These are phyloP conservation scores for Ambrosiella xylebori DNA, from an alignment of 2,329 filamentous ascomycete species.

Conservation along the genomic window DNA sequence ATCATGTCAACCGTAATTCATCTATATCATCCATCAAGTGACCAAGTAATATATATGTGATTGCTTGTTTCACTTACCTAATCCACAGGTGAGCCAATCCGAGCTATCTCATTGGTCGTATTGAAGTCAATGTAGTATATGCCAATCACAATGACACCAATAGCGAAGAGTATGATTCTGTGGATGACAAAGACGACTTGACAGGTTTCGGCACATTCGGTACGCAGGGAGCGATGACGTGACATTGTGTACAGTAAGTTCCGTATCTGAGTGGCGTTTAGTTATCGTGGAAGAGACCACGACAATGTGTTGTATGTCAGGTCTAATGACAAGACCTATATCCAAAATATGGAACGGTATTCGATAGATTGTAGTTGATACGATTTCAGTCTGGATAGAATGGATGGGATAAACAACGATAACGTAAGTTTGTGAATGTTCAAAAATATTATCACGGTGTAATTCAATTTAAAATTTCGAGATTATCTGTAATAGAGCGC, in stretches of 20 bases:
- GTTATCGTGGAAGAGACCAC: background rate
- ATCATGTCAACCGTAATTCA: background rate
- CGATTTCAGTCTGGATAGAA: too few species aligned
- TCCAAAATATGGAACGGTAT: too few species aligned
- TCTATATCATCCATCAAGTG: background rate
- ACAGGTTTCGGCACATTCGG: background rate
- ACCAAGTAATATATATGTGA: background rate
- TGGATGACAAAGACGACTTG: constrained; percentile 5
- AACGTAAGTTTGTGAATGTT: too few species aligned
- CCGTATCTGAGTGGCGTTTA: background rate
- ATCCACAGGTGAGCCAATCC: constrained; percentile 5
- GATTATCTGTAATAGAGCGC: too few species aligned
- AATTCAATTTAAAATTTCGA: too few species aligned
- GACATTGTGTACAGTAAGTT: background rate
- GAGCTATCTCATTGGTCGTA: background rate
- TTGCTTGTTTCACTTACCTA: constrained; percentile 3
- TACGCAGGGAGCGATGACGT: background rate
- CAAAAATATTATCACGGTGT: too few species aligned
- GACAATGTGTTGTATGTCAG: too few species aligned
- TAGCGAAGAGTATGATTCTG: constrained; percentile 10
- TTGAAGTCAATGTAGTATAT: constrained; percentile 11
- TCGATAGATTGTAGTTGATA: too few species aligned
- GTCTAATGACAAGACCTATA: too few species aligned
- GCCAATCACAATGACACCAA: constrained; percentile 7
- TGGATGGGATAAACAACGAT: too few species aligned